A percentile compares a stretch with the other conserved stretches of the same genome.
Conservation (phyloP, 257 asterid species). For the Apocynum venetum region DNA sequence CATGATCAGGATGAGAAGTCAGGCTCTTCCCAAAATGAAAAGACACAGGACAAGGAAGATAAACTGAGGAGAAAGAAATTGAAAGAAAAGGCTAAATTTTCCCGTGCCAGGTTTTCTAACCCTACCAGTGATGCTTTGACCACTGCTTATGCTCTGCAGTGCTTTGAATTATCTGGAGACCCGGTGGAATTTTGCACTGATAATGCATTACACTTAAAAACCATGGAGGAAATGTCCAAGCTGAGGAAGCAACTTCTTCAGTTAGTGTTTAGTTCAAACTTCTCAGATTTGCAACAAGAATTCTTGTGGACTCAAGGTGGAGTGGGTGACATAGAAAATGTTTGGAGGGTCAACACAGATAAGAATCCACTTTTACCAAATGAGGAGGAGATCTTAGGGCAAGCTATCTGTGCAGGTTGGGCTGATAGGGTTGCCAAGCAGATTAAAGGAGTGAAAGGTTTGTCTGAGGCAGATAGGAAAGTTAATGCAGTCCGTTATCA, state of each 20-base stretch:
- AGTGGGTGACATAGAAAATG: conserved; percentile 52
- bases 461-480: conserved; percentile 51
- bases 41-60: conserved; percentile 40
- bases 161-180: conserved; percentile 59
- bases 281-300: conserved; percentile 36
- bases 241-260: conserved; percentile 83
- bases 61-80: conserved; percentile 56
- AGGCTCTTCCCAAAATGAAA: conserved; percentile 27
- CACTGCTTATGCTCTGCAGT: conserved; percentile 65
- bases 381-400: conserved; percentile 81
- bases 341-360: conserved; percentile 54
- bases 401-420: conserved; percentile 92
- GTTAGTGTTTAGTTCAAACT: conserved; percentile 49
- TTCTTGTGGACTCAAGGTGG: conserved; percentile 73
- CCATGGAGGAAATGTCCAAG: conserved; percentile 98
- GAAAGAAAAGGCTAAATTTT: conserved; percentile 50
- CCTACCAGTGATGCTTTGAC: conserved; percentile 80
- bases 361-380: conserved; percentile 57
- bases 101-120: conserved; percentile 61
- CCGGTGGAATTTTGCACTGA: conserved; percentile 52
- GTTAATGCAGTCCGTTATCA: conserved; percentile 57
- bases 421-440: conserved; percentile 85
- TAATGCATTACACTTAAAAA: conserved; percentile 60
- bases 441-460: conserved; percentile 34
- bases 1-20: conserved; percentile 24